Conservation (phyloP, 75 land plant genomes). For the Chamaecyparis obtusa region DNA sequence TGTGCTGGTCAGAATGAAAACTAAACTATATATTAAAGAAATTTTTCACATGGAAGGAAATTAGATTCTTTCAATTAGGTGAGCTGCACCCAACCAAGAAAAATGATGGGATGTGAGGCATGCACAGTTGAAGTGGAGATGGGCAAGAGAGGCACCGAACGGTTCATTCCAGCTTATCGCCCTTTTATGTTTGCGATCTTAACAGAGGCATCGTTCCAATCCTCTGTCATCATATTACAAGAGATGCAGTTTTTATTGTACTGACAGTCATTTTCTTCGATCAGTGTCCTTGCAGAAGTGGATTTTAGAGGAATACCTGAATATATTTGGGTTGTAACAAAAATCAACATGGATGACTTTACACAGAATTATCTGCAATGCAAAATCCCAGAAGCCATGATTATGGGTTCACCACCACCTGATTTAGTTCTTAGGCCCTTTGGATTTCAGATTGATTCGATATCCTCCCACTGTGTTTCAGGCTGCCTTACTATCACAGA, state of each 20-base stretch:
- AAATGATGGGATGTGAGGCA: no score
- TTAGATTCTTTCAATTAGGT: not conserved
- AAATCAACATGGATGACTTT: not conserved
- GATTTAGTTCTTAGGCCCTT: slow-evolving; percentile 31
- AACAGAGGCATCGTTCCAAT: no score
- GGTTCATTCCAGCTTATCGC: no score
- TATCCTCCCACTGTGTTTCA: slow-evolving; percentile 18
- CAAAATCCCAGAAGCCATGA: not conserved
- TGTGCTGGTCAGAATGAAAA: no score
- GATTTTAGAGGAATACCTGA: not conserved
- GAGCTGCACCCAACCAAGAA: no score
- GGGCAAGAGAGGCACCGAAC: no score
- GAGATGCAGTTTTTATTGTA: no score
- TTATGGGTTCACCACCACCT: not conserved
- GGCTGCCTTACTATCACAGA: slow-evolving; percentile 31
- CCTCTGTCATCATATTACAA: not conserved
- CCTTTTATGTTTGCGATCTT: no score
- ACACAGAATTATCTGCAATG: slow-evolving; percentile 7
- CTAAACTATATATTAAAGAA: no score
- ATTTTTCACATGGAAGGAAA: not conserved
- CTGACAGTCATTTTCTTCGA: not conserved
- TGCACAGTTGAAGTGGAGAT: no score
- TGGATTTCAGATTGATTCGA: slow-evolving; percentile 31
- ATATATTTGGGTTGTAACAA: not conserved
- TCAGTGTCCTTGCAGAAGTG: not conserved